Conservation (phyloP, 805 yeast genomes). For the Myxozyma vanderwaltii region DNA sequence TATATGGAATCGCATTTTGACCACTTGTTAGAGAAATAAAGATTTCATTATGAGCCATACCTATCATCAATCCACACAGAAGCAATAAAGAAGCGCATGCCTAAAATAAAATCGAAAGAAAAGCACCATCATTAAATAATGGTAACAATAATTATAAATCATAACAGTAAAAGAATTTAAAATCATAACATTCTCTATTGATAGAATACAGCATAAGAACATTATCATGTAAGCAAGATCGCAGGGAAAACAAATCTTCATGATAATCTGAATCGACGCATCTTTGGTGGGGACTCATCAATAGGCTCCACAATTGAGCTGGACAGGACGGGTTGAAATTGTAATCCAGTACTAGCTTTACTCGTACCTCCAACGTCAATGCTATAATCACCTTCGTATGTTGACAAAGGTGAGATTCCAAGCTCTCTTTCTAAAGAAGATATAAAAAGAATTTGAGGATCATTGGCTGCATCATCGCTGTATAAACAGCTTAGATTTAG, state of each 20-base stretch:
- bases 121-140: too few species aligned
- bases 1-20: background rate
- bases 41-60: too few species aligned
- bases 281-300: background rate
- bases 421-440: conserved; percentile 3
- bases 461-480: background rate
- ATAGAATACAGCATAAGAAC: too few species aligned
- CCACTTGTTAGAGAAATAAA: background rate
- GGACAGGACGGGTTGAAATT: background rate
- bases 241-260: background rate
- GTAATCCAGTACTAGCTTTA: background rate
- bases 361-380: background rate
- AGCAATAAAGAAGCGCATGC: too few species aligned
- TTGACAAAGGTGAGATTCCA: background rate
- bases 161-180: too few species aligned
- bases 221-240: too few species aligned
- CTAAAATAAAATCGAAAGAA: too few species aligned
- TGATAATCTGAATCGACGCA: background rate
- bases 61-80: too few species aligned
- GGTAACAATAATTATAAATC: too few species aligned
- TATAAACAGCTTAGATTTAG: conserved; percentile 1
- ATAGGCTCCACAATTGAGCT: background rate
- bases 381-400: background rate
- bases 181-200: too few species aligned
- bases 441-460: background rate